A percentile compares a stretch with the other conserved stretches of the same genome.
Evolutionary conservation across 805 yeast genomes (phyloP).

Genomic region (Lipomyces orientalis): DNA sequence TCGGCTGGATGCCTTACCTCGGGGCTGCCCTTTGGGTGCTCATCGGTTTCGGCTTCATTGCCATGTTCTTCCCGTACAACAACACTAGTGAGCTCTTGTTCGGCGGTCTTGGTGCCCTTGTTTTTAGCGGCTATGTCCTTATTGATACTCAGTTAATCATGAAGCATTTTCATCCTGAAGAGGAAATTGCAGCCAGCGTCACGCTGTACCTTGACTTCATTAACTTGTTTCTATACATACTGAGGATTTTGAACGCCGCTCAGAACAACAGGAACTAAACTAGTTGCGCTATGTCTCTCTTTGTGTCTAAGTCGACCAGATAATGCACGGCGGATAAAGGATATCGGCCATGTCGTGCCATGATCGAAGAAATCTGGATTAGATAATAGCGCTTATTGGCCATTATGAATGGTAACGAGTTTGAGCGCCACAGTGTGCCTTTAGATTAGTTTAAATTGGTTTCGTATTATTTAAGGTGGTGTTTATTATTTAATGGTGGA

Average conservation of each 20-base stretch:
- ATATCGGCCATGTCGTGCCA: not conserved
- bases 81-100: constrained; percentile 67
- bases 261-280: constrained; percentile 36
- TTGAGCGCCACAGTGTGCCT: not conserved
- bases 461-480: not conserved
- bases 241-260: constrained; percentile 59
- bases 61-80: constrained; percentile 67
- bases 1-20: constrained; percentile 66
- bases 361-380: not conserved
- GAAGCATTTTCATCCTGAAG: constrained; percentile 78
- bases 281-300: constrained; percentile 2
- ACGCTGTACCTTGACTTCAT: constrained; percentile 79
- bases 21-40: constrained; percentile 66
- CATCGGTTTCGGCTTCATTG: constrained; percentile 73
- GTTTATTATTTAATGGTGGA: not conserved
- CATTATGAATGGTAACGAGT: not conserved
- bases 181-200: constrained; percentile 82
- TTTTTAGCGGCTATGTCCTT: constrained; percentile 73
- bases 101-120: constrained; percentile 72
- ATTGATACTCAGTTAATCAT: constrained; percentile 83
- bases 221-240: constrained; percentile 77
- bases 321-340: not conserved
- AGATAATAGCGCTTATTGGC: not conserved
- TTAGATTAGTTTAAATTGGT: not conserved
- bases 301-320: not conserved